Conservation (phyloP, 352 stramenopile genomes). For the Pythium plurisporium region DNA sequence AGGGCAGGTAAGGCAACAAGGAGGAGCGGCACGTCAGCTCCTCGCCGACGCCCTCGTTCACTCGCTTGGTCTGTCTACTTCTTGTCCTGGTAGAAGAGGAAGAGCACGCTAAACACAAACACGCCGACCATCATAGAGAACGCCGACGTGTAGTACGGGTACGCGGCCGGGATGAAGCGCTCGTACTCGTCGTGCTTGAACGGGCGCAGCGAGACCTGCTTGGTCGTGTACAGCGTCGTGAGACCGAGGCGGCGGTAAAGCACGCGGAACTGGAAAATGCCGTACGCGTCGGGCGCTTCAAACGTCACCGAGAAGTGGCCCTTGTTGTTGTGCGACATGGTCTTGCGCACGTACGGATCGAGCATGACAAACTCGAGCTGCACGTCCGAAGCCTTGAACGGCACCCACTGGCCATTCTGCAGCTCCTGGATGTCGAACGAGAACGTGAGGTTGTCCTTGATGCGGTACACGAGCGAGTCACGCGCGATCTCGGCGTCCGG, state of each 20-base stretch:
- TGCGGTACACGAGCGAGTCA: constrained; percentile 90
- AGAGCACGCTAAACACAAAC: constrained; percentile 88
- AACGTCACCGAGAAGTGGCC: constrained; percentile 85
- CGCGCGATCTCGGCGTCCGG: constrained; percentile 80
- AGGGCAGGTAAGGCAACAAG: too few species aligned
- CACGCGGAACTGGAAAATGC: constrained; percentile 92
- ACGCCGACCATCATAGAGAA: constrained; percentile 91
- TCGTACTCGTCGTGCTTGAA: constrained; percentile 96
- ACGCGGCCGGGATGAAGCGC: constrained; percentile 90
- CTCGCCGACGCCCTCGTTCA: too few species aligned
- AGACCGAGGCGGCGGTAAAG: constrained; percentile 88
- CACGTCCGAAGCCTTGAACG: constrained; percentile 77
- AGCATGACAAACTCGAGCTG: constrained; percentile 96
- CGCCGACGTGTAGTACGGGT: constrained; percentile 90
- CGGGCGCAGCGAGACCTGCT: constrained; percentile 89
- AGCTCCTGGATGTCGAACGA: constrained; percentile 89
- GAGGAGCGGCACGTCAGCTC: too few species aligned
- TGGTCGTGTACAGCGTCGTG: constrained; percentile 84
- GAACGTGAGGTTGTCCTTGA: constrained; percentile 93
- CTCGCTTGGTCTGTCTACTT: constrained; percentile 6
- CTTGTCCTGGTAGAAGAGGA: constrained; percentile 85
- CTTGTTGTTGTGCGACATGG: constrained; percentile 60
- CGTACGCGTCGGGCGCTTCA: constrained; percentile 88
- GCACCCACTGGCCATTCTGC: constrained; percentile 66
- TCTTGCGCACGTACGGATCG: constrained; percentile 90